Evolutionary conservation across 768 basidiomycete species (phyloP), one percentile per base, ranked within the genome.

Genomic region (Tephrocybe sp.): DNA sequence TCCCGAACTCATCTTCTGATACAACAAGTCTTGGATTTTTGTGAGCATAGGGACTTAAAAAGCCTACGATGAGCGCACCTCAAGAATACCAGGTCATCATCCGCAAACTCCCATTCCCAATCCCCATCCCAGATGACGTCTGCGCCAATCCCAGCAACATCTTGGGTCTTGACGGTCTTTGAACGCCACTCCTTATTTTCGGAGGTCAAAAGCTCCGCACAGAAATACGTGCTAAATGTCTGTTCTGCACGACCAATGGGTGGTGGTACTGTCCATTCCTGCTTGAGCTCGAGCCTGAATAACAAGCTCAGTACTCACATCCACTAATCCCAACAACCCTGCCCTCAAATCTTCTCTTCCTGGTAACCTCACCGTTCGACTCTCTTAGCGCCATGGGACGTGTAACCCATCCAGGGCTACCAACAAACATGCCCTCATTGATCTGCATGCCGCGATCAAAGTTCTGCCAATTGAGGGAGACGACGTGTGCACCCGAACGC

Each of bases 381-480:
- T 52, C 67, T 54, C 64, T 46, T 51, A 69, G 45, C 18, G 49
- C 37, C 11, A 55, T 54, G 1, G 83, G 82, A 54, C 80, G 81
- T 27, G 71, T 61, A 1, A 80, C 74, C 80, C 79, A 85, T 1
- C 83, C 83, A 2, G 64, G 57, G 3, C 72, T 78, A 0, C 79
- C 83, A 0, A 72, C 71, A 57, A 84, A 86, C 75, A 86, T 72
- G 0, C 72, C 83, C 60, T 83, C 84, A 55, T 84, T 83, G 19
- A 86, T 60, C 54, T 82, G 80, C 76, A 80, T 78, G 1, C 77
- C 76, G 1, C 54, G 58, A 57, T 84, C 82, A 55, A 75, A 82
- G n/a, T 67, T 69, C 63, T 85, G 83, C 83, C 83, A 84, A 54
- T 85, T 84, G 35, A 85, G 63, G 30, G 76, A 74, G 1, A 74